Evolutionary conservation across 805 yeast genomes (phyloP), one percentile per base, ranked within the genome.

Genomic region (Kodamaea laetipori): DNA sequence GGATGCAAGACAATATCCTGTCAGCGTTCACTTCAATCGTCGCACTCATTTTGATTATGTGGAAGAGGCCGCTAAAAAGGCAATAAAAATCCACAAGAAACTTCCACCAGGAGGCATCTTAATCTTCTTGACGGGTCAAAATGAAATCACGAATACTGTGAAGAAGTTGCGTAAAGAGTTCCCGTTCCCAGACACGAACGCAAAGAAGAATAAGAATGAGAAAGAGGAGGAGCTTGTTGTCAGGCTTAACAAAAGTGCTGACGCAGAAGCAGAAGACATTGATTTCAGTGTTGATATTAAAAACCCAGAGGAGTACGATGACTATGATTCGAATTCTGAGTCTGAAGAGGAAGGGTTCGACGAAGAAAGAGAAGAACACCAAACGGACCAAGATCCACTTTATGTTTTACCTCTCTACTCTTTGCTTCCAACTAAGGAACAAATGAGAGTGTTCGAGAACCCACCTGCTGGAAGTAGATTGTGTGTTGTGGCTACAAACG

Each of bases 71-170:
- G 86, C 82, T 58, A 77, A 77, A 47, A 95, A 92, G 60, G 74
- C 95, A 0, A 80, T 88, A 55, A 90, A 92, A 56, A 92, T 94
- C 41, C 99, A 94, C 58, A 78, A 76, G 51, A 75, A 75, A 47
- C 71, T 94, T 25, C 99, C 99, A 1, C 90, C 89, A 2, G 99
- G 99, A 23, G 97, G 96, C 1, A 94, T 94, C 32, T 74, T 94
- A 46, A 76, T 94, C 3, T 94, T 94, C 60, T 67, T 95, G 63
- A 94, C 99, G 0, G 98, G 99, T 55, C 97, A 90, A 58, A 86
- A 86, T 51, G 99, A 94, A 61, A 95, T 94, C 58, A 76, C 77
- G 12, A 77, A 79, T 6, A 74, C 89, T 63, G 95, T 90, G 9
- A 83, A 81, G 49, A 76, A 71, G 47, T 69, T 94, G 37, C 74